Evolutionary conservation across 768 basidiomycete genomes (phyloP).

Genomic region (Collybia nuda): DNA sequence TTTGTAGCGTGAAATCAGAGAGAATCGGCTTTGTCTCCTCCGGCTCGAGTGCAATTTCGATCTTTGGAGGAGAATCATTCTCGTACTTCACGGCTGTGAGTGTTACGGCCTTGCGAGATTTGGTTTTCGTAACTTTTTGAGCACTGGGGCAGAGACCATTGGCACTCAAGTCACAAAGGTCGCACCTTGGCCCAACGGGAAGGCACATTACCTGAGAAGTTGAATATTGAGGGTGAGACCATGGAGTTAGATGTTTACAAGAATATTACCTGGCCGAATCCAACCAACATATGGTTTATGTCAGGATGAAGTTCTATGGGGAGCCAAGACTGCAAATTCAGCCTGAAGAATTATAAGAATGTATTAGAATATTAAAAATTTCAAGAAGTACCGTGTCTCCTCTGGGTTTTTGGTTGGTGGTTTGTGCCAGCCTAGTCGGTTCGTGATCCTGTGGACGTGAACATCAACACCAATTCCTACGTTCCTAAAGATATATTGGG

Average conservation of each 20-base stretch:
- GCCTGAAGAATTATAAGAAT: slow-evolving; percentile 30
- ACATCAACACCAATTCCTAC: slow-evolving; percentile 94
- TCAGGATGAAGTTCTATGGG: slow-evolving; percentile 70
- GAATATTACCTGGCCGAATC: slow-evolving; percentile 73
- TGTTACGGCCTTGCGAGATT: slow-evolving; percentile 23
- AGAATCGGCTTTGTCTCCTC: slow-evolving; percentile 13
- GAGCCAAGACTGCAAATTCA: slow-evolving; percentile 84
- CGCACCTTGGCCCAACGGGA: slow-evolving; percentile 65
- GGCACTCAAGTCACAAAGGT: slow-evolving; percentile 55
- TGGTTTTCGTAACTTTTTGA: slow-evolving; percentile 16
- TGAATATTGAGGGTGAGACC: neutral
- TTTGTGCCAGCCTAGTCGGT: slow-evolving; percentile 90
- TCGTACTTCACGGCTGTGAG: slow-evolving; percentile 2
- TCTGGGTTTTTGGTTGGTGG: slow-evolving; percentile 84
- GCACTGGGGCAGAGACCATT: slow-evolving; percentile 70
- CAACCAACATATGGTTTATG: slow-evolving; percentile 80
- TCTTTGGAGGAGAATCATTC: slow-evolving; percentile 24
- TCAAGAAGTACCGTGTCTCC: slow-evolving; percentile 64
- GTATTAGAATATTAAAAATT: neutral
- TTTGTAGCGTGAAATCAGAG: slow-evolving; percentile 2
- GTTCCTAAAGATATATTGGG: slow-evolving; percentile 49
- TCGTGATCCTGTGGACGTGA: slow-evolving; percentile 95
- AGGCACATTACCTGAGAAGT: slow-evolving; percentile 67
- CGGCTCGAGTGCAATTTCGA: slow-evolving; percentile 33
- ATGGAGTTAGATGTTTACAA: neutral